Evolutionary conservation across 2,329 filamentous ascomycete species (phyloP).

Genomic region (Monosporascus ibericus): DNA sequence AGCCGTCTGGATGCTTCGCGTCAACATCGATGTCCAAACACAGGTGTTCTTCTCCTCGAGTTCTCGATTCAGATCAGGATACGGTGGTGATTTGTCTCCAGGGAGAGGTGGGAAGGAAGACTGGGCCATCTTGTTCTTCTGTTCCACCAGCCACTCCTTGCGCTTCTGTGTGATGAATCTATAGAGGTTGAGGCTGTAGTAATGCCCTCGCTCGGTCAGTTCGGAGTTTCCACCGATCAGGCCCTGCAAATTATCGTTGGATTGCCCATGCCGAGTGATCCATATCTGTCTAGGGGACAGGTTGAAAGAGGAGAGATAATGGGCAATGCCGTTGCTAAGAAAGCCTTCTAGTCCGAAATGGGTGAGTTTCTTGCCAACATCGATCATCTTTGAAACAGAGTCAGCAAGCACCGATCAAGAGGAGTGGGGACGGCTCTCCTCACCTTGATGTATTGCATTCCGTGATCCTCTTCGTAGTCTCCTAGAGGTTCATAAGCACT

Average conservation of each 20-base stretch:
- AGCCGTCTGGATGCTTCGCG: constrained; percentile 80
- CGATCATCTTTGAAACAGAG: constrained; percentile 63
- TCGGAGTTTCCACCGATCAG: constrained; percentile 85
- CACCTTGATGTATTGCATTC: constrained; percentile 87
- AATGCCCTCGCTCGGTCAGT: constrained; percentile 71
- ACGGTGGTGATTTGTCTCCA: constrained; percentile 89
- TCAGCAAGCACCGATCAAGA: constrained; percentile 16
- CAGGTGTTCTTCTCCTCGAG: constrained; percentile 85
- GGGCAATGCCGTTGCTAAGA: constrained; percentile 84
- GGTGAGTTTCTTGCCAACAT: constrained; percentile 90
- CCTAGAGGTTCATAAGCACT: constrained; percentile 90
- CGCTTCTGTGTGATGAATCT: constrained; percentile 79
- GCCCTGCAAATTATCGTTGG: constrained; percentile 76
- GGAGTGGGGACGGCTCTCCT: constrained; percentile 5
- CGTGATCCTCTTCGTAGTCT: constrained; percentile 81
- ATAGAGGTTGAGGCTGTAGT: constrained; percentile 74
- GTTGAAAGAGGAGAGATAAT: constrained; percentile 95
- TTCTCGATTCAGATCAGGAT: constrained; percentile 72
- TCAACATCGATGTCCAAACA: constrained; percentile 97
- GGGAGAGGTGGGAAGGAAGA: constrained; percentile 84
- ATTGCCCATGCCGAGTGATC: constrained; percentile 95
- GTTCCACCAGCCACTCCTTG: constrained; percentile 73
- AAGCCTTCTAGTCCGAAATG: constrained; percentile 89
- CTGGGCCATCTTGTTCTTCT: constrained; percentile 69
- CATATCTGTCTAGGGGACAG: constrained; percentile 92